These are phyloP conservation scores for Apodospora peruviana DNA, from an alignment of 495 filamentous ascomycete genomes.

Conservation along the genomic window DNA sequence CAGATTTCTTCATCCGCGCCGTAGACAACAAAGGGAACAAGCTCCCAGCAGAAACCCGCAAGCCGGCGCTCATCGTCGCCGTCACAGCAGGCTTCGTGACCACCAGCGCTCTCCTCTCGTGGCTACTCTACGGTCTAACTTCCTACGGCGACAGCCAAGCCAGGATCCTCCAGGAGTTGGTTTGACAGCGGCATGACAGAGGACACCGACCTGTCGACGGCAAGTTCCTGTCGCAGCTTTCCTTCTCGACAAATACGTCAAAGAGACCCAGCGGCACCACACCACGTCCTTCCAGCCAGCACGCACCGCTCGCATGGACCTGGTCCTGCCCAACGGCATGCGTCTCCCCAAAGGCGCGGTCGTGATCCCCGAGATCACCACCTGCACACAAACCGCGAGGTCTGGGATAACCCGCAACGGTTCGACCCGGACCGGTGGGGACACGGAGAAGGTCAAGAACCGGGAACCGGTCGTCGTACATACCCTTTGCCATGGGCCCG, in stretches of 20 bases:
- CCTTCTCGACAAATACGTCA: constrained; percentile 49
- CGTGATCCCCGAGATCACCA: constrained; percentile 44
- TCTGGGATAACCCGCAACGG: constrained; percentile 46
- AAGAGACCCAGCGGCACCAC: constrained; percentile 52
- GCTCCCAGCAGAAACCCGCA: background rate
- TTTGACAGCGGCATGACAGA: background rate
- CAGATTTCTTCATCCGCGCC: background rate
- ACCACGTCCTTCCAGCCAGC: constrained; percentile 51
- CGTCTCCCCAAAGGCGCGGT: constrained; percentile 38
- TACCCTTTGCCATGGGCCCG: constrained; percentile 46
- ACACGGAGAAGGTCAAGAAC: constrained; percentile 41
- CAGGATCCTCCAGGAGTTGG: background rate
- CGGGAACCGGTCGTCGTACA: constrained; percentile 40
- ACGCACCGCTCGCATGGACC: constrained; percentile 44
- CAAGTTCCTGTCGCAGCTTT: constrained; percentile 25
- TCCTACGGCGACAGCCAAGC: background rate
- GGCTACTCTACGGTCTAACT: background rate
- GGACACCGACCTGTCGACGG: background rate
- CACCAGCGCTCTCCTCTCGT: background rate
- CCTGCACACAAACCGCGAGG: constrained; percentile 46
- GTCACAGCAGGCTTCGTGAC: background rate
- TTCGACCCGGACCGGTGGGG: constrained; percentile 55
- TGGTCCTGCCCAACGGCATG: constrained; percentile 52
- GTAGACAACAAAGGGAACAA: constrained; percentile 1
- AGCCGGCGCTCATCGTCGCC: background rate